These are phyloP conservation scores for Glycine latifolia DNA, from an alignment of 306 rosid species.

Conservation along the genomic window DNA sequence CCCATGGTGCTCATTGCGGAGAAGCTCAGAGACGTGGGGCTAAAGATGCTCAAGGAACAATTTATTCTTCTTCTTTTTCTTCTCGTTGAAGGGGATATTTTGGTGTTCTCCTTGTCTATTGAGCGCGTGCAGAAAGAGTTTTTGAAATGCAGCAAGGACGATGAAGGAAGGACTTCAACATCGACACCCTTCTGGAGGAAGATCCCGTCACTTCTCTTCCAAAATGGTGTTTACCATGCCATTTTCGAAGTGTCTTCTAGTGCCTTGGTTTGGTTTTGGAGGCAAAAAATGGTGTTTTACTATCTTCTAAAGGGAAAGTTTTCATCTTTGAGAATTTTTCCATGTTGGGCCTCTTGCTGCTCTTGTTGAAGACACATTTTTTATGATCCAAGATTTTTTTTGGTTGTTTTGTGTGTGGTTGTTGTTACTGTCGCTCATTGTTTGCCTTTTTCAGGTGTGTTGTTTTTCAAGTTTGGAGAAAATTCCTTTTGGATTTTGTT, in stretches of 20 bases:
- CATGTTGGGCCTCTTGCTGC: not conserved
- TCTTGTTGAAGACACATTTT: not conserved
- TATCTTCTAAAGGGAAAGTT: not conserved
- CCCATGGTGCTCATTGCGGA: too few relatives aligned
- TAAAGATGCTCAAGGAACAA: too few relatives aligned
- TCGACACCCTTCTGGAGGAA: too few relatives aligned
- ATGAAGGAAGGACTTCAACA: too few relatives aligned
- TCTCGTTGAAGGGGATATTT: too few relatives aligned
- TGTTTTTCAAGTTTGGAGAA: constrained; percentile 54
- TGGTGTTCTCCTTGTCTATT: too few relatives aligned
- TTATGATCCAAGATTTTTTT: not conserved
- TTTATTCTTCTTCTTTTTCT: too few relatives aligned
- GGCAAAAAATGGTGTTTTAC: constrained; percentile 41
- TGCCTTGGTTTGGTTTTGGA: not conserved
- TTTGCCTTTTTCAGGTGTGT: constrained; percentile 41
- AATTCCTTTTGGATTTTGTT: constrained; percentile 29
- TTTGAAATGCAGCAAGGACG: too few relatives aligned
- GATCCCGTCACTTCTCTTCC: too few relatives aligned
- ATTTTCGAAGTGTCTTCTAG: not conserved
- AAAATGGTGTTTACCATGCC: not conserved
- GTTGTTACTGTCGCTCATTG: constrained; percentile 11
- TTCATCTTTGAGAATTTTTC: constrained; percentile 17
- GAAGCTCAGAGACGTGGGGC: too few relatives aligned
- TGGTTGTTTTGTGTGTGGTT: not conserved
- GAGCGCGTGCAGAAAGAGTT: too few relatives aligned